A percentile compares a stretch with the other conserved stretches of the same genome.
Conservation (phyloP, 129 eudicot species). For the Flaveria robusta region DNA sequence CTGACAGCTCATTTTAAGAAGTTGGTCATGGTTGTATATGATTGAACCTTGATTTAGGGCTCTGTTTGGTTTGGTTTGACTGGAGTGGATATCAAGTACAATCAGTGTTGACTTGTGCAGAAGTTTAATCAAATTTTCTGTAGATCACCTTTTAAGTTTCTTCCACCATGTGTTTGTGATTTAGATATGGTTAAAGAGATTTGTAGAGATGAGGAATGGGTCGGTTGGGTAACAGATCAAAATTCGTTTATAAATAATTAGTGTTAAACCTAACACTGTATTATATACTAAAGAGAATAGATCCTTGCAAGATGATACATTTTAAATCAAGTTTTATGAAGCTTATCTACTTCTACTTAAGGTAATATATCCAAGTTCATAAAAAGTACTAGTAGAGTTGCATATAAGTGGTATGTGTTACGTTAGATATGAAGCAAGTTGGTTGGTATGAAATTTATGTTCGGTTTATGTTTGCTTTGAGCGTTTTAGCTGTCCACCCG, state of each 20-base stretch:
- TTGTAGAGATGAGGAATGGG: background rate
- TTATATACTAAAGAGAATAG: too few relatives aligned
- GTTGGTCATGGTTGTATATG: constrained; percentile 31
- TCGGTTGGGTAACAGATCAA: background rate
- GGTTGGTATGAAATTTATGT: background rate
- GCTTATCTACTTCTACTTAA: too few relatives aligned
- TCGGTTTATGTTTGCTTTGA: background rate
- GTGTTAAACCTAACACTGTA: too few relatives aligned
- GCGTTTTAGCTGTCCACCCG: too few relatives aligned
- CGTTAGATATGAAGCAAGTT: background rate
- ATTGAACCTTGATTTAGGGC: constrained; percentile 9
- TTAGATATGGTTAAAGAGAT: background rate
- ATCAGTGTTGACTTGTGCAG: constrained; percentile 15
- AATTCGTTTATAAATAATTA: background rate
- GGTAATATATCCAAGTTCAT: too few relatives aligned
- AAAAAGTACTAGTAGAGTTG: background rate
- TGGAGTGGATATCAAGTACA: constrained; percentile 21
- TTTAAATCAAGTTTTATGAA: too few relatives aligned
- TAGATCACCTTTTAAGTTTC: background rate
- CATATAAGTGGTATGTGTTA: background rate
- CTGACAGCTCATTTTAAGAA: constrained; percentile 32
- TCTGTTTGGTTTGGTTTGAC: constrained; percentile 29
- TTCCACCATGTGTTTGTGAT: constrained; percentile 8
- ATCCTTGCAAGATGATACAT: too few relatives aligned
- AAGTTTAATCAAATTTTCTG: background rate